Base-by-base conservation (phyloP, 179 eudicot genomes). In the Pouteria campechiana region DNA sequence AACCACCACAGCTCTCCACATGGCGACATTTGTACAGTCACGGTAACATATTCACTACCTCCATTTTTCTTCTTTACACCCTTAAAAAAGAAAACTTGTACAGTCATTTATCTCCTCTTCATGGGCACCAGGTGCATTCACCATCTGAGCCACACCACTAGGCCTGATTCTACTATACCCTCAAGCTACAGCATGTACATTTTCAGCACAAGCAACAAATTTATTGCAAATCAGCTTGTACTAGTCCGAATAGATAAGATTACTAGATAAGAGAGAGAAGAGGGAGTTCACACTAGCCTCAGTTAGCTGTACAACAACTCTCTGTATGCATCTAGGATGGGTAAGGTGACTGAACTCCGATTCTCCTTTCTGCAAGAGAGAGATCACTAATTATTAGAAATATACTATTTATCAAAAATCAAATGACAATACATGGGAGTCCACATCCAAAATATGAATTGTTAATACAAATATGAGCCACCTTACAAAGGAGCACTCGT, bases 281-380 rank as follows among this genome's bases (percentile, higher is more conserved):
- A 58, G 54, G 57, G 44, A 45, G 21, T 55, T 54, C 52, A 55
- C 56, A 61, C 75, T 73, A 67, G 61, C 67, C 74, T 66, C 61
- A 22, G 87, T 83, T 79, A 73, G 84, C 78, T 82, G 81, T 79
- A 75, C 81, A 79, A 60, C 58, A 58, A 52, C 45, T 57, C 65
- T 44, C 50, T 64, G 62, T 59, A 25, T 63, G 66, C 69, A 53
- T 45, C 43, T 62, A 64, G 31, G 79, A 78, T 32, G 74, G 52
- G 45, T 61, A 65, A 4, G 79, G 51, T 45, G 72, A 41, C 42
- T 67, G 84, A 61, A 59, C 37, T 40, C 79, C 70, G 42, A 83
- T 83, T 57, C 93, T 83, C 76, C 79, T 73, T 57, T 83, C 88
- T 82, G 81, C 58, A 57, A 42, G 17, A 39, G 21, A 63, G 15